Evolutionary conservation across 2,329 filamentous ascomycete genomes (phyloP).

Genomic region (Pezizomycotina sp.): DNA sequence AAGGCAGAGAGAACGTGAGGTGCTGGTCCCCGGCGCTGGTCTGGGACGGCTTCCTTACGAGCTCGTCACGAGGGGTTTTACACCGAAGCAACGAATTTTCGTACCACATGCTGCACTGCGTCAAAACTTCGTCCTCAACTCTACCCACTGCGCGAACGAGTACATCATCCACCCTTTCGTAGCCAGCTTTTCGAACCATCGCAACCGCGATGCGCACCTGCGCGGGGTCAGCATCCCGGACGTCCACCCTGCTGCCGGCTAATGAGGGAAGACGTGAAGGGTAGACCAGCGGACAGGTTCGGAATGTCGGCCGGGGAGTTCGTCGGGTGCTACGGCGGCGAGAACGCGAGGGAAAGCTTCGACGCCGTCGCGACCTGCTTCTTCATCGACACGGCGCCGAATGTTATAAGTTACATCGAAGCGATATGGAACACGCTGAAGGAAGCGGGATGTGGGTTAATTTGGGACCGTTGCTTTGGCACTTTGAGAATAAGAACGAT

Average conservation of each 20-base stretch:
- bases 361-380: slow-evolving; percentile 81
- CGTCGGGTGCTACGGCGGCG: slow-evolving; percentile 57
- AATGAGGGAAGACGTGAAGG: slow-evolving; percentile 26
- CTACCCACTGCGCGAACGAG: slow-evolving; percentile 41
- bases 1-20: slow-evolving; percentile 34
- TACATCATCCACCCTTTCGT: slow-evolving; percentile 75
- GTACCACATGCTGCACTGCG: slow-evolving; percentile 58
- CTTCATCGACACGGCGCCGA: slow-evolving; percentile 93
- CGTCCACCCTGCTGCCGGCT: slow-evolving; percentile 39
- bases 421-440: slow-evolving; percentile 63
- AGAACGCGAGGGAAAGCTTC: slow-evolving; percentile 45
- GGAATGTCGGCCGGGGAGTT: slow-evolving; percentile 91
- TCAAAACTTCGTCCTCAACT: slow-evolving; percentile 48
- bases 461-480: slow-evolving; percentile 81
- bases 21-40: slow-evolving; percentile 80
- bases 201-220: slow-evolving; percentile 56
- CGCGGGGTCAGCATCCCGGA: slow-evolving; percentile 62
- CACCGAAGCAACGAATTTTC: slow-evolving; percentile 51
- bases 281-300: slow-evolving; percentile 38
- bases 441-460: slow-evolving; percentile 70
- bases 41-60: slow-evolving; percentile 82
- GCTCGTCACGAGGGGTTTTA: slow-evolving; percentile 48
- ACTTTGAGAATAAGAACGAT: slow-evolving; percentile 63
- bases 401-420: slow-evolving; percentile 76
- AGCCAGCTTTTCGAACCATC: slow-evolving; percentile 74